These are phyloP conservation scores for Colletotrichum neosansevieriae DNA, from an alignment of 2,329 filamentous ascomycete species.

Conservation along the genomic window DNA sequence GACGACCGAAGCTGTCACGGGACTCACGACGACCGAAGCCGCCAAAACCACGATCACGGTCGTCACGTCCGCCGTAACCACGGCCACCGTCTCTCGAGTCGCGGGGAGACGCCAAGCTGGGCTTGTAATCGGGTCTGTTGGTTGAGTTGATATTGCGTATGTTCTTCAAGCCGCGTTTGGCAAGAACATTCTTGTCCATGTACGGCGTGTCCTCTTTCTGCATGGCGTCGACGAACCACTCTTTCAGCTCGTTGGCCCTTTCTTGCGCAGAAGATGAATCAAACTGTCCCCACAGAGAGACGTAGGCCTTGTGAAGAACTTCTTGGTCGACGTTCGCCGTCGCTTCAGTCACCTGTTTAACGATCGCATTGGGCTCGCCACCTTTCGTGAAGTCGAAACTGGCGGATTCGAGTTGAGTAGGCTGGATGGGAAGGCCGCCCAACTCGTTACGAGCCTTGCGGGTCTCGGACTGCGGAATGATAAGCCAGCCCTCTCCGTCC, in stretches of 20 bases:
- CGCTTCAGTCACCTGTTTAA: conserved; percentile 47
- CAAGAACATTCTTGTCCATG: conserved; percentile 42
- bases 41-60: conserved; percentile 1
- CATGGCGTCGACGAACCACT: conserved; percentile 64
- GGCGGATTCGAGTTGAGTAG: conserved; percentile 66
- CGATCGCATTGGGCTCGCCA: conserved; percentile 46
- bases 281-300: conserved; percentile 66
- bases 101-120: too few species aligned
- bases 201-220: conserved; percentile 55
- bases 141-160: conserved; percentile 52
- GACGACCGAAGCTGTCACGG: background rate
- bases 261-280: conserved; percentile 44
- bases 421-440: conserved; percentile 69
- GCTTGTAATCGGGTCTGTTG: background rate
- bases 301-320: conserved; percentile 61
- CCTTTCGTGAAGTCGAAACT: conserved; percentile 58
- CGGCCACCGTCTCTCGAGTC: conserved; percentile 25
- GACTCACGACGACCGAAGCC: conserved; percentile 9
- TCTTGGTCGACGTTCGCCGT: conserved; percentile 51
- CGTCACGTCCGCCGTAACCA: conserved; percentile 35
- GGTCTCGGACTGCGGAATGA: conserved; percentile 69
- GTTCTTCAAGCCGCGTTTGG: conserved; percentile 49
- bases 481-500: conserved; percentile 77
- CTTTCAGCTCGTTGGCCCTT: conserved; percentile 64
- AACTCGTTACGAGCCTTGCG: conserved; percentile 63